Percentiles rank a stretch among this genome's conserved stretches.
Conservation (phyloP, 1,139 yeast species). For the Yamadazyma atlantica region DNA sequence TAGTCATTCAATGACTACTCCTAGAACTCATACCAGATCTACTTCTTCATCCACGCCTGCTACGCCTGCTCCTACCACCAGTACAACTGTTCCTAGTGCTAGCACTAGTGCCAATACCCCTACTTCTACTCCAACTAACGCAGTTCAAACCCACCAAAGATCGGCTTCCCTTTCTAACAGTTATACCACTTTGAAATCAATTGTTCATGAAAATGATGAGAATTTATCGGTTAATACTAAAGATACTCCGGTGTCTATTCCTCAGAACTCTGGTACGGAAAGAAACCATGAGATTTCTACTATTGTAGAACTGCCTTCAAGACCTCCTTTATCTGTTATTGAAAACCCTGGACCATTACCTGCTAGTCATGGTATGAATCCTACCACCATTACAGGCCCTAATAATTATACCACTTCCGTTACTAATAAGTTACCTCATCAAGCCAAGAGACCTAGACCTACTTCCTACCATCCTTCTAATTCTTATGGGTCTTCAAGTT, state of each 20-base stretch:
- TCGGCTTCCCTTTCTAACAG: constrained; percentile 34
- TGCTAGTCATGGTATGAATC: constrained; percentile 2
- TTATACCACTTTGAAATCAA: constrained; percentile 23
- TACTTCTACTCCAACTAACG: constrained; percentile 1
- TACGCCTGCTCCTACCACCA: background rate
- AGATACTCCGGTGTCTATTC: background rate
- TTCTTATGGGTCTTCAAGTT: constrained; percentile 61
- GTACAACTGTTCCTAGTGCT: constrained; percentile 19
- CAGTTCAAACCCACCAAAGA: constrained; percentile 1
- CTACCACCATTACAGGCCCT: constrained; percentile 8
- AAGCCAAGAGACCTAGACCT: constrained; percentile 67
- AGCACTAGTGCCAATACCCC: constrained; percentile 22
- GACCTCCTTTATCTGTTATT: constrained; percentile 16
- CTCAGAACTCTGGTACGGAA: background rate
- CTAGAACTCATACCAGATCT: constrained; percentile 5
- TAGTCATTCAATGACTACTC: constrained; percentile 9
- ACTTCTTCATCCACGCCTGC: constrained; percentile 1
- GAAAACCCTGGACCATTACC: constrained; percentile 6
- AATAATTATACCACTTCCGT: background rate
- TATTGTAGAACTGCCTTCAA: constrained; percentile 46
- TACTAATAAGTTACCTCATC: constrained; percentile 37
- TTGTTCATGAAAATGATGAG: constrained; percentile 43
- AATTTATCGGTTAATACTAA: constrained; percentile 1
- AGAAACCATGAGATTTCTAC: constrained; percentile 25
- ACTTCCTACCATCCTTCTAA: constrained; percentile 81